Conservation (phyloP, 108 stramenopile species). For the Discostella pseudostelligera region DNA sequence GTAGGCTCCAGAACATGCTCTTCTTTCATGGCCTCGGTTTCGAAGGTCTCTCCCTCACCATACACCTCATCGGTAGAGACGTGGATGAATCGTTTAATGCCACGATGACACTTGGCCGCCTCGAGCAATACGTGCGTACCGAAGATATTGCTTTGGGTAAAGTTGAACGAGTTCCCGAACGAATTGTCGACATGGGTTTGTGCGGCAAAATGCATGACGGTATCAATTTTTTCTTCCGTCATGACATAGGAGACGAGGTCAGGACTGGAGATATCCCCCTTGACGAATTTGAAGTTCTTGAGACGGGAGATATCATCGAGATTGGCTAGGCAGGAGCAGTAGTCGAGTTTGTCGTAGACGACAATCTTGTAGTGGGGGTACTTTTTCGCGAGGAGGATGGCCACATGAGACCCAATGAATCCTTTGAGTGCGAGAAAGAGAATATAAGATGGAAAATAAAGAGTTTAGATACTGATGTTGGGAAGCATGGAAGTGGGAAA, state of each 20-base stretch:
- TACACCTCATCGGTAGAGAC: slow-evolving; percentile 98
- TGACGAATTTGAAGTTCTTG: slow-evolving; percentile 97
- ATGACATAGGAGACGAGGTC: slow-evolving; percentile 95
- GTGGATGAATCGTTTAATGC: slow-evolving; percentile 93
- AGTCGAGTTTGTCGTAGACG: slow-evolving; percentile 96
- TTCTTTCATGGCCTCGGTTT: slow-evolving; percentile 95
- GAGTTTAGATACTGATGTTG: too few species aligned
- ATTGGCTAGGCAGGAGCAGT: slow-evolving; percentile 96
- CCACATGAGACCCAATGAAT: slow-evolving; percentile 95
- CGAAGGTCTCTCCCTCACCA: slow-evolving; percentile 94
- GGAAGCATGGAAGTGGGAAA: too few species aligned
- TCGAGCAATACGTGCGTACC: slow-evolving; percentile 99
- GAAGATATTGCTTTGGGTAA: slow-evolving; percentile 97
- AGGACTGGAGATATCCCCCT: slow-evolving; percentile 93
- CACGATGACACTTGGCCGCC: slow-evolving; percentile 84
- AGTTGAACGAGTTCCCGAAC: slow-evolving; percentile 98
- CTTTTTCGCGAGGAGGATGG: slow-evolving; percentile 93
- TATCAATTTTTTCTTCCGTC: slow-evolving; percentile 92
- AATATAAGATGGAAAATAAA: not conserved
- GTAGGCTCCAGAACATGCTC: slow-evolving; percentile 97
- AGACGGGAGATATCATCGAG: slow-evolving; percentile 77
- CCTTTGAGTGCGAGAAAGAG: slow-evolving; percentile 37
- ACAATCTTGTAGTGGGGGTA: slow-evolving; percentile 96
- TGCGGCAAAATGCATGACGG: slow-evolving; percentile 98
- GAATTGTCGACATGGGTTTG: slow-evolving; percentile 99